Base-by-base conservation (phyloP, 148 eudicot genomes). In the Agrostemma githago region DNA sequence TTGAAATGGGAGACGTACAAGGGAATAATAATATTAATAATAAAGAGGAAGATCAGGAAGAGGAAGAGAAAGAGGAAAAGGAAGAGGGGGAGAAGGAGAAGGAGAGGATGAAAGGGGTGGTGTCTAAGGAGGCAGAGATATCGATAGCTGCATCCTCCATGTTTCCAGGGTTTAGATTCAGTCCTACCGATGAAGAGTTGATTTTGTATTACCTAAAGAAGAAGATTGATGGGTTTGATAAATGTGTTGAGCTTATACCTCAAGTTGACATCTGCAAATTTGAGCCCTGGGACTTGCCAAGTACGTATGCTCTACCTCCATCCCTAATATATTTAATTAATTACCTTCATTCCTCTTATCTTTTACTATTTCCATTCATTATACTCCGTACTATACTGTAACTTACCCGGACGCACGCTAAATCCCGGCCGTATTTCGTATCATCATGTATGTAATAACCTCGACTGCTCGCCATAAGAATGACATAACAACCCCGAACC, bases 271-370 rank as follows among this genome's bases (percentile, higher is more conserved):
- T 93, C 73, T 87, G 91, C 72, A 80, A 77, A 58, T 77, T 66
- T 42, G 93, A 93, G 87, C 98, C 98, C 1, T 93, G 98, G 98
- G 98, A 93, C 38, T 84, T 93, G 57, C 98, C 98, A 82, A 92
- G 98, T 92, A 72, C 19, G 2, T 42, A 40, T 16, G 34, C 44
- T 0, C 11, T 17, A 1, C 8, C 12, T 42, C 44, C 3, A 48
- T 26, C 34, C 34, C 34, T 26, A 26, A n/a, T n/a, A n/a, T n/a
- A n/a, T n/a, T n/a, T n/a, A n/a, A 26, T 26, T 26, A 26, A 26
- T 26, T 26, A 26, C 34, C 34, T 26, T 26, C 34, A 26, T 26
- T 26, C 34, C 34, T 26, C 34, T 17, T 17, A 19, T 1, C 12
- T 5, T 57, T 53, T 21, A 1, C 9, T 39, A 2, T 4, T 62